Conservation (phyloP, 2,329 filamentous ascomycete genomes). For the Colletotrichum filicis region DNA sequence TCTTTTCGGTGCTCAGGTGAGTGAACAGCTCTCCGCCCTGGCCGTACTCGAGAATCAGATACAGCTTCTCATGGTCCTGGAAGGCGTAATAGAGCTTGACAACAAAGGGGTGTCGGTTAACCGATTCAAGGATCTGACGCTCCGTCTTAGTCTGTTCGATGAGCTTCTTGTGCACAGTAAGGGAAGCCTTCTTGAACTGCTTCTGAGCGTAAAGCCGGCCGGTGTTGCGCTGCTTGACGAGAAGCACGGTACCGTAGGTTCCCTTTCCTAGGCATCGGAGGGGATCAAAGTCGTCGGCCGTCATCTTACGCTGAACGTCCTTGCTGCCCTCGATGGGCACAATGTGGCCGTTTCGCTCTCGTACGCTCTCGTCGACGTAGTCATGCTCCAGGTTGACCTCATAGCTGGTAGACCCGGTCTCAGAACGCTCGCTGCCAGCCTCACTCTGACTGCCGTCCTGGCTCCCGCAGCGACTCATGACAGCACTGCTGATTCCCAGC, state of each 20-base stretch:
- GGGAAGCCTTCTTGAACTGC: conserved; percentile 96
- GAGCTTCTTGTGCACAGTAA: conserved; percentile 94
- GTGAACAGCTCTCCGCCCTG: conserved; percentile 97
- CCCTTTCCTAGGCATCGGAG: conserved; percentile 95
- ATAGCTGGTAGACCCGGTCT: conserved; percentile 78
- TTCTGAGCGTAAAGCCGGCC: conserved; percentile 96
- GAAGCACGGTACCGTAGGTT: conserved; percentile 91
- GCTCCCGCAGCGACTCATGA: conserved; percentile 65
- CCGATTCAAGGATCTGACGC: conserved; percentile 91
- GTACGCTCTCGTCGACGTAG: conserved; percentile 77
- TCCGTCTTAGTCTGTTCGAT: conserved; percentile 98
- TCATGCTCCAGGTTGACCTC: conserved; percentile 87
- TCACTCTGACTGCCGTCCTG: conserved; percentile 66
- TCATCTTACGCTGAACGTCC: conserved; percentile 81
- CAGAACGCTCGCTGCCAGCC: conserved; percentile 70
- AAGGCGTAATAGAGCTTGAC: conserved; percentile 99
- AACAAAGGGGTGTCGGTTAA: conserved; percentile 96
- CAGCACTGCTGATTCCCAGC: conserved; percentile 61
- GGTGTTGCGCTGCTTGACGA: conserved; percentile 90
- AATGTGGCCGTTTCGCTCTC: conserved; percentile 54
- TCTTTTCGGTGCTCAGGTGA: conserved; percentile 92
- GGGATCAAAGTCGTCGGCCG: conserved; percentile 88
- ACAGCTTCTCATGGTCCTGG: conserved; percentile 97
- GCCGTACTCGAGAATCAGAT: conserved; percentile 96
- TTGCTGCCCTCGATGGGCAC: conserved; percentile 65